Conservation (phyloP, 73 alveolate species). For the Stentor coeruleus region DNA sequence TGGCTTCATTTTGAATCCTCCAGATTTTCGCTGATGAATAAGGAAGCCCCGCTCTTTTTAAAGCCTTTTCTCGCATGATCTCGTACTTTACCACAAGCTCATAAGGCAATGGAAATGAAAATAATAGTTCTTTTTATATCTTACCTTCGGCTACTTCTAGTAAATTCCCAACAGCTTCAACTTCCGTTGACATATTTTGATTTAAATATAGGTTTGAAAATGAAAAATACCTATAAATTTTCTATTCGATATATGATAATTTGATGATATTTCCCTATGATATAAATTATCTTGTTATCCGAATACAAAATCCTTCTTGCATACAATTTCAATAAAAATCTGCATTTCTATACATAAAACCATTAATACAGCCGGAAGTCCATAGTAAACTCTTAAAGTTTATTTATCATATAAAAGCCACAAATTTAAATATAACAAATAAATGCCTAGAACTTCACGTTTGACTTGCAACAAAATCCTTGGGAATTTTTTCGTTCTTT, state of each 20-base stretch:
- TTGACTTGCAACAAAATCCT: neutral
- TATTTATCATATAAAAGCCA: too few relatives aligned
- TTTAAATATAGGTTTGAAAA: neutral
- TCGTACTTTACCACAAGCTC: neutral
- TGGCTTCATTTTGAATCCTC: neutral
- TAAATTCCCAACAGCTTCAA: neutral
- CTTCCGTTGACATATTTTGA: neutral
- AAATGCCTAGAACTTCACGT: neutral
- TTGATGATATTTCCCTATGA: too few relatives aligned
- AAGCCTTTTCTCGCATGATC: neutral
- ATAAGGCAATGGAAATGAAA: neutral
- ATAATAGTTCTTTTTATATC: neutral
- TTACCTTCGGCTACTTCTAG: neutral
- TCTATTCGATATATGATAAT: too few relatives aligned
- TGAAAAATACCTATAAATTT: neutral
- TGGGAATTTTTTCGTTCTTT: constrained; percentile 25
- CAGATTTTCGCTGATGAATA: neutral
- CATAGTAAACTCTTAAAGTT: too few relatives aligned
- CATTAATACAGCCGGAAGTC: too few relatives aligned
- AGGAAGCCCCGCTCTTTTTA: neutral
- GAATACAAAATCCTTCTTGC: too few relatives aligned
- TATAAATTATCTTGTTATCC: too few relatives aligned
- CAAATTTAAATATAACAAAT: too few relatives aligned
- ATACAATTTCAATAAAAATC: too few relatives aligned
- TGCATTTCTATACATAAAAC: too few relatives aligned